Percentiles rank a stretch among this genome's conserved stretches.
phyloP scores from a whole-genome alignment of 768 basidiomycete species.

The Tricholoma sp. region DNA sequence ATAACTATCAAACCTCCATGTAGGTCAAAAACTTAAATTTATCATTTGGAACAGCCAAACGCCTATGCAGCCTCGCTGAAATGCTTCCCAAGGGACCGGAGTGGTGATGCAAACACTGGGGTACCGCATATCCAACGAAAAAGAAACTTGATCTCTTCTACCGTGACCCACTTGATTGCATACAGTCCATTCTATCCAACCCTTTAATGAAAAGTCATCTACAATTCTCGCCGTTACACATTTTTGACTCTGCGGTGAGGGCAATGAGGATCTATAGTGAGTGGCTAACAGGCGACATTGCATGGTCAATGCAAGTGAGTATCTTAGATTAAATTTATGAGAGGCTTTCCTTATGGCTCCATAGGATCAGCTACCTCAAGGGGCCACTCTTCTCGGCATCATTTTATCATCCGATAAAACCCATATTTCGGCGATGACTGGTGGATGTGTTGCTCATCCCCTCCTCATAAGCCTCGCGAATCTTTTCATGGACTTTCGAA shows the following conservation, averaged over 20 bases:
- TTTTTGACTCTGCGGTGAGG: slow-evolving; percentile 9
- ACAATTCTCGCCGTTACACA: slow-evolving; percentile 10
- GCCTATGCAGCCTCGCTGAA: neutral
- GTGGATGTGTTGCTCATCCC: slow-evolving; percentile 9
- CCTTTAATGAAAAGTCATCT: slow-evolving; percentile 21
- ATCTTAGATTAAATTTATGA: neutral
- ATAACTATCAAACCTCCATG: neutral
- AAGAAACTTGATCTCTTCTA: slow-evolving; percentile 23
- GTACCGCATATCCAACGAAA: slow-evolving; percentile 17
- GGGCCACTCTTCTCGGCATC: slow-evolving; percentile 13
- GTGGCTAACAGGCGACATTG: slow-evolving; percentile 16
- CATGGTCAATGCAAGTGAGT: slow-evolving; percentile 18
- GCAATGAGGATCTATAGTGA: slow-evolving; percentile 15
- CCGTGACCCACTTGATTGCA: slow-evolving; percentile 20
- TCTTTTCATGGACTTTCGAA: slow-evolving; percentile 7
- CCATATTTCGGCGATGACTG: slow-evolving; percentile 10
- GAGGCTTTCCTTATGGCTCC: neutral
- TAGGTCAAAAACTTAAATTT: slow-evolving; percentile 1
- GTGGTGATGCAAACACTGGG: slow-evolving; percentile 1
- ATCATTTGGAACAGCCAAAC: neutral
- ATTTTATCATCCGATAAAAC: slow-evolving; percentile 18
- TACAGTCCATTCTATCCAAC: slow-evolving; percentile 20
- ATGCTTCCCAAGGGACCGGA: neutral
- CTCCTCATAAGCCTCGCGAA: slow-evolving; percentile 12
- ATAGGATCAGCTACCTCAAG: slow-evolving; percentile 3